Conservation (phyloP, 495 filamentous ascomycete genomes). For the Penicillium daleae region DNA sequence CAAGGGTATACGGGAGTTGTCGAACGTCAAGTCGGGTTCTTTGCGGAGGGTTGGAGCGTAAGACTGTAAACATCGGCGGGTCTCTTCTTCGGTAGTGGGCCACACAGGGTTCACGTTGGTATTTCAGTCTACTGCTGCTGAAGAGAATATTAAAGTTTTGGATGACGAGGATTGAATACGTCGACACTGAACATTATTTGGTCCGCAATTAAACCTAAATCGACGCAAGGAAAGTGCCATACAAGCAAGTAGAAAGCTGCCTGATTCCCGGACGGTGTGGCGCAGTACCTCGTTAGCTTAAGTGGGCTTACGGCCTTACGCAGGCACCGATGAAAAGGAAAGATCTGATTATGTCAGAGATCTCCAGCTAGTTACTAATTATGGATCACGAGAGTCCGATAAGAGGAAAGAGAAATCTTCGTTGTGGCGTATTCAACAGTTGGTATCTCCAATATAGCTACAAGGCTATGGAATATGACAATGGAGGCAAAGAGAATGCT, state of each 20-base stretch:
- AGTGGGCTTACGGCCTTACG: conserved; percentile 19
- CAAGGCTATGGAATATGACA: conserved; percentile 21
- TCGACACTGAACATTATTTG: not conserved
- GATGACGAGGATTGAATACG: conserved; percentile 13
- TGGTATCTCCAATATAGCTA: conserved; percentile 43
- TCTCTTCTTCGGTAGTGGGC: conserved; percentile 11
- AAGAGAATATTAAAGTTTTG: not conserved
- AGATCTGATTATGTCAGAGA: conserved; percentile 11
- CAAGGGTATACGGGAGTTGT: not conserved
- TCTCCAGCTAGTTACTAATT: conserved; percentile 5
- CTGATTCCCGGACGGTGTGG: conserved; percentile 21
- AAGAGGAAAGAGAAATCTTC: conserved; percentile 12
- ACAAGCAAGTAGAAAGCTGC: conserved; percentile 18
- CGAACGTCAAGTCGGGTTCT: not conserved
- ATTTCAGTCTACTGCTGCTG: not conserved
- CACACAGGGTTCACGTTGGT: conserved; percentile 2
- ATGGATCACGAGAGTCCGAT: not conserved
- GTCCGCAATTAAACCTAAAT: conserved; percentile 8
- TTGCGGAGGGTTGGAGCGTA: not conserved
- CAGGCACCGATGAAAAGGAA: conserved; percentile 12
- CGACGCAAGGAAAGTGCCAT: conserved; percentile 24
- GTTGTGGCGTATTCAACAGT: conserved; percentile 29
- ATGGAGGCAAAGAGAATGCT: conserved; percentile 13
- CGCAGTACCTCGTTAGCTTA: conserved; percentile 21
- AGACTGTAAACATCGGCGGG: conserved; percentile 11